Percentiles rank a stretch among this genome's conserved stretches.
Conservation (phyloP, 2,329 filamentous ascomycete species). For the Xylaria arbuscula region DNA sequence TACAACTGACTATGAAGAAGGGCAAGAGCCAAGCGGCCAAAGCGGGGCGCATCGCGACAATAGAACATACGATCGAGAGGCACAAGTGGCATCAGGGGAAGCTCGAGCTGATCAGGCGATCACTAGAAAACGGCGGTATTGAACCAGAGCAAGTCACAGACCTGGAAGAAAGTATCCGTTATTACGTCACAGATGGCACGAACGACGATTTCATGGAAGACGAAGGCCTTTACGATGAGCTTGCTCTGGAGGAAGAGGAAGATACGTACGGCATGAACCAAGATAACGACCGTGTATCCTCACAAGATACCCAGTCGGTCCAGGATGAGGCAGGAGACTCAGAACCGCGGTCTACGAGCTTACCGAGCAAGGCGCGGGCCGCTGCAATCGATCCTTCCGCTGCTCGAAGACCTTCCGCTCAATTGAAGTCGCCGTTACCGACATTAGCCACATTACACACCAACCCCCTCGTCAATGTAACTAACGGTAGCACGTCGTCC, state of each 20-base stretch:
- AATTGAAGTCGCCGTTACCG: slow-evolving; percentile 94
- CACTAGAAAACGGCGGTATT: slow-evolving; percentile 91
- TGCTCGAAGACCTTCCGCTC: slow-evolving; percentile 80
- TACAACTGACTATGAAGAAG: slow-evolving; percentile 93
- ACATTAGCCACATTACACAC: slow-evolving; percentile 86
- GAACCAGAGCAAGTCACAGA: slow-evolving; percentile 89
- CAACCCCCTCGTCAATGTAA: slow-evolving; percentile 71
- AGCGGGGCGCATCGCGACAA: slow-evolving; percentile 86
- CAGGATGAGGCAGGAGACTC: slow-evolving; percentile 81
- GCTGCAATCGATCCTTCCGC: slow-evolving; percentile 68
- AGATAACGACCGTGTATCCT: slow-evolving; percentile 90
- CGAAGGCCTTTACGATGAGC: slow-evolving; percentile 93
- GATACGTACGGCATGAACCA: slow-evolving; percentile 82
- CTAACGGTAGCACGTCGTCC: slow-evolving; percentile 61
- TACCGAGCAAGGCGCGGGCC: slow-evolving; percentile 64
- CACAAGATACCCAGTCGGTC: slow-evolving; percentile 92
- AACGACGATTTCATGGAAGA: slow-evolving; percentile 93
- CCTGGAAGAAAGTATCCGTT: slow-evolving; percentile 90
- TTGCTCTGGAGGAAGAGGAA: slow-evolving; percentile 92
- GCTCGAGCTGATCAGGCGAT: slow-evolving; percentile 88
- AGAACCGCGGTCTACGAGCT: slow-evolving; percentile 60
- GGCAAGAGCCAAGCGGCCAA: slow-evolving; percentile 88
- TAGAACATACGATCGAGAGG: slow-evolving; percentile 85
- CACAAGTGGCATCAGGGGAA: slow-evolving; percentile 98
- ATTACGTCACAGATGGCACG: slow-evolving; percentile 92